phyloP scores from a whole-genome alignment of 192 early-diverging fungal species.

The Coemansia sp. region DNA sequence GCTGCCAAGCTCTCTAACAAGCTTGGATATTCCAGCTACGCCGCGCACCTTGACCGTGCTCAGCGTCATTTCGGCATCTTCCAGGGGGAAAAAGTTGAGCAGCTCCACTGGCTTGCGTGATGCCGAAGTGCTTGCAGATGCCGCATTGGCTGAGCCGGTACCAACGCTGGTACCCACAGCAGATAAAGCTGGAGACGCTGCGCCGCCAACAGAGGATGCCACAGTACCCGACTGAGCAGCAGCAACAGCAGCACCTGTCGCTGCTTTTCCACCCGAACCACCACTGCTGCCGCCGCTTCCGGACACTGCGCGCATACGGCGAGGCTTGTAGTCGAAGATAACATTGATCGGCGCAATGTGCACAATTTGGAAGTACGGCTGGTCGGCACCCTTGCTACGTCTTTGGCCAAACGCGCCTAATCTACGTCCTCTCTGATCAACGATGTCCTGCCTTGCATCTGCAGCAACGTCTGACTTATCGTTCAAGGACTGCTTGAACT shows the following conservation, averaged over 20 bases:
- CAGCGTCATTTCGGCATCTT: conserved; percentile 88
- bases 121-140: background rate
- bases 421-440: background rate
- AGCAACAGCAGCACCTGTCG: too few species aligned
- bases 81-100: conserved; percentile 91
- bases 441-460: background rate
- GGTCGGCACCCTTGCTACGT: conserved; percentile 11
- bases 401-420: conserved; percentile 12
- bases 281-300: conserved; percentile 3
- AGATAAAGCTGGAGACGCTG: background rate
- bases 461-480: background rate
- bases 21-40: conserved; percentile 67
- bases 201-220: background rate
- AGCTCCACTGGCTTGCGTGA: conserved; percentile 54
- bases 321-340: conserved; percentile 97
- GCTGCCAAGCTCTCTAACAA: conserved; percentile 66
- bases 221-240: conserved; percentile 1
- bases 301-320: conserved; percentile 72
- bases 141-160: background rate
- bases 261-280: background rate
- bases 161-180: background rate
- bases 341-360: conserved; percentile 75
- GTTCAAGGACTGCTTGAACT: background rate
- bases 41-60: conserved; percentile 76
- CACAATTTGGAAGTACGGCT: conserved; percentile 61